These are phyloP conservation scores for Boletus pseudo-olivaceus DNA, from an alignment of 768 basidiomycete species.

Conservation along the genomic window DNA sequence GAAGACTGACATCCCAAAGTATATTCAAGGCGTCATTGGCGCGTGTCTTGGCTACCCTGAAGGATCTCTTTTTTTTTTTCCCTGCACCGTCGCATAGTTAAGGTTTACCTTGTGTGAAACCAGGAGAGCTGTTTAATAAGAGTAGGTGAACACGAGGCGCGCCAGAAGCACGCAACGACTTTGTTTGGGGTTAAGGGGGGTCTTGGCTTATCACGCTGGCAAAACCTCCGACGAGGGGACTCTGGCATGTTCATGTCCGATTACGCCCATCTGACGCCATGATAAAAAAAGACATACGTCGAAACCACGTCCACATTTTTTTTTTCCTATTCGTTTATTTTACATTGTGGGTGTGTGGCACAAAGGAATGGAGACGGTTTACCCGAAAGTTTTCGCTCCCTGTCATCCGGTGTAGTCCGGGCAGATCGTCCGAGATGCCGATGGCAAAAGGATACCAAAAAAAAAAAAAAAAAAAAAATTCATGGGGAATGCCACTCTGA, in stretches of 20 bases:
- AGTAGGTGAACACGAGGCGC: constrained; percentile 24
- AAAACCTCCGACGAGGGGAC: not conserved
- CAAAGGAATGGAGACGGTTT: constrained; percentile 1
- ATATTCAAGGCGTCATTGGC: constrained; percentile 10
- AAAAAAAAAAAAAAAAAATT: too few relatives aligned
- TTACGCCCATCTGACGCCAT: not conserved
- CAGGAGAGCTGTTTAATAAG: constrained; percentile 4
- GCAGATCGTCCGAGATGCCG: constrained; percentile 5
- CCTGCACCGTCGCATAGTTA: constrained; percentile 14
- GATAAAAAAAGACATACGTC: not conserved
- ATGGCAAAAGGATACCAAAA: too few relatives aligned
- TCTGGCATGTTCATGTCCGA: not conserved
- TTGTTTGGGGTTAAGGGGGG: constrained; percentile 23
- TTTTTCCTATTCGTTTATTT: not conserved
- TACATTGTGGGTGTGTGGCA: not conserved
- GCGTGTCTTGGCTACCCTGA: constrained; percentile 18
- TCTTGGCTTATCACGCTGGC: not conserved
- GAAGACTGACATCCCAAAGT: constrained; percentile 14
- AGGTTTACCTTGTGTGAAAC: constrained; percentile 21
- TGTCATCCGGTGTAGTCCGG: not conserved
- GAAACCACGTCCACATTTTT: not conserved
- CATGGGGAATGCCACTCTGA: not conserved
- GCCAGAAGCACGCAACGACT: constrained; percentile 24
- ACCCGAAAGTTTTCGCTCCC: too few relatives aligned
- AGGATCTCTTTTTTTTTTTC: not conserved